Conservation (phyloP, 768 basidiomycete genomes). For the Mycena rosella region DNA sequence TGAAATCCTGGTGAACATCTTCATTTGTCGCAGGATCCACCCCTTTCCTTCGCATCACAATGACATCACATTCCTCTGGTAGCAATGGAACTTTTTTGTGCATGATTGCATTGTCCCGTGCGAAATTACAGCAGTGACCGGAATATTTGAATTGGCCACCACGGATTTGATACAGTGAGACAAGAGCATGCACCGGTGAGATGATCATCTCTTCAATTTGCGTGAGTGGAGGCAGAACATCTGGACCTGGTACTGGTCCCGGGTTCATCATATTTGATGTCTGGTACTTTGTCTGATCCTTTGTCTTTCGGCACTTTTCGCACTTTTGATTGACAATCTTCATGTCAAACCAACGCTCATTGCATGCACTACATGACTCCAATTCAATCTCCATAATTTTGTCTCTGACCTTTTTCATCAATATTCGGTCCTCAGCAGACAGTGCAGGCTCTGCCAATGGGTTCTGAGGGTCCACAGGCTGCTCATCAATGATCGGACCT, state of each 20-base stretch:
- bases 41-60: constrained; percentile 13
- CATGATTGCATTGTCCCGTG: constrained; percentile 3
- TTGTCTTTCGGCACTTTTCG: background rate
- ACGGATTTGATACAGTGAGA: constrained; percentile 13
- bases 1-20: constrained; percentile 19
- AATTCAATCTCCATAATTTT: background rate
- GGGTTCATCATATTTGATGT: background rate
- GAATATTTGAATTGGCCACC: constrained; percentile 24
- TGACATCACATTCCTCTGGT: constrained; percentile 27
- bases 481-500: background rate
- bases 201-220: constrained; percentile 24
- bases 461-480: background rate
- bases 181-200: constrained; percentile 19
- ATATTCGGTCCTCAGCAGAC: background rate
- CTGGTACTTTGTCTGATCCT: background rate
- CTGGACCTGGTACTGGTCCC: background rate
- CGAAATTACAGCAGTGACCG: constrained; percentile 24
- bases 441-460: background rate
- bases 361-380: background rate
- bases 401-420: constrained; percentile 4
- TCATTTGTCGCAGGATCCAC: constrained; percentile 1
- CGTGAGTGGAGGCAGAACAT: background rate
- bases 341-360: constrained; percentile 14
- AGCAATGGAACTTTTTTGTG: constrained; percentile 13
- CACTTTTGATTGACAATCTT: background rate